Evolutionary conservation across 2,329 filamentous ascomycete species (phyloP), one percentile per base, ranked within the genome.

Genomic region (Hysterium pulicare): DNA sequence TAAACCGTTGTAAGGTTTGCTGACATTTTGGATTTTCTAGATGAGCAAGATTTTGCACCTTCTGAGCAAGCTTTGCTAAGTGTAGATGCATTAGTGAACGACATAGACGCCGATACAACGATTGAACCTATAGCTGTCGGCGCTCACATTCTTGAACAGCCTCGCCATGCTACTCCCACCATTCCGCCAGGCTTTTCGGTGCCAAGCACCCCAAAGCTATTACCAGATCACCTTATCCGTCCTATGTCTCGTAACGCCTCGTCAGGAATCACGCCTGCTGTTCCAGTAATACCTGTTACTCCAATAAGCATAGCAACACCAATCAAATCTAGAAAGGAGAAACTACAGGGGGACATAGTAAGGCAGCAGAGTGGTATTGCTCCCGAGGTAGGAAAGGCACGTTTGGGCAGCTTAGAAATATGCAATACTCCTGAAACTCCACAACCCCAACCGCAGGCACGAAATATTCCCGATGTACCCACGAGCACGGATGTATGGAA

Each of bases 71-170:
- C 76, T 10, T 75, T 73, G 2, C 72, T 73, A 33, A 82, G 78
- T n/a, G 79, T 87, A 31, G 83, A 87, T 59, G 82, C 82, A 3
- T 68, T 87, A 3, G 83, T 87, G 10, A 79, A 82, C 17, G 84
- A 87, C 33, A 48, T 49, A 22, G 59, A 65, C 4, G 46, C 50
- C 23, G 57, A 56, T 49, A 52, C 47, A 39, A 39, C 45, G 69
- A 78, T 47, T 21, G 47, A 28, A 15, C 44, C 41, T 30, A 55
- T 50, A 15, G 49, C 55, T 8, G 32, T 62, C 28, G 40, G 42
- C 16, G 45, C 45, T 35, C 61, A 59, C 7, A 50, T 59, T 16
- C 49, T 66, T 24, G 57, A 64, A 31, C 64, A 66, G 42, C 64
- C 64, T 38, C 64, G 69, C 26, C 64, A 68, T 19, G 58, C 69